Evolutionary conservation across 2,329 filamentous ascomycete genomes (phyloP).

Genomic region (Fusarium sp.): DNA sequence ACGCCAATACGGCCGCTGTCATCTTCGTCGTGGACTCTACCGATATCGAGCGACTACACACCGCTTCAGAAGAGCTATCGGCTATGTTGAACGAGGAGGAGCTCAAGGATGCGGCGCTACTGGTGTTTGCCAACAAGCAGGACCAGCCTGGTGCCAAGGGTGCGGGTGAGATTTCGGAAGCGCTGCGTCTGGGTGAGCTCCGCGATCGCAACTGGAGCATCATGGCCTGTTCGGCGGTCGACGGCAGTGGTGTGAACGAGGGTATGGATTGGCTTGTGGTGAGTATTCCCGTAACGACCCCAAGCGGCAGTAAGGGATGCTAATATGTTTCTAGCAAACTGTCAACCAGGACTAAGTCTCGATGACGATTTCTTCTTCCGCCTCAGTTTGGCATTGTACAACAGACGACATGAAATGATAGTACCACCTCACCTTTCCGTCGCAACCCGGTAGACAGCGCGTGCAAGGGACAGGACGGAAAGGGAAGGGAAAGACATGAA

Average conservation of each 20-base stretch:
- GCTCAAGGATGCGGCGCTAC: slow-evolving; percentile 87
- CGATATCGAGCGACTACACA: slow-evolving; percentile 94
- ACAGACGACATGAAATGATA: slow-evolving; percentile 52
- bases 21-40: slow-evolving; percentile 99
- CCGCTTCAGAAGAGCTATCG: slow-evolving; percentile 89
- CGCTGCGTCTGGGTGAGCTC: slow-evolving; percentile 87
- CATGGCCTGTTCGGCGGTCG: slow-evolving; percentile 95
- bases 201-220: slow-evolving; percentile 99
- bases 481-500: slow-evolving; percentile 26
- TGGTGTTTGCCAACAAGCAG: slow-evolving; percentile 99
- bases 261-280: slow-evolving; percentile 99
- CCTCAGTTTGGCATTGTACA: slow-evolving; percentile 48
- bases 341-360: slow-evolving; percentile 51
- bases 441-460: slow-evolving; percentile 47
- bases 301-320: background rate
- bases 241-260: slow-evolving; percentile 93
- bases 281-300: slow-evolving; percentile 50
- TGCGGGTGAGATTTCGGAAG: slow-evolving; percentile 95
- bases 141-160: slow-evolving; percentile 97
- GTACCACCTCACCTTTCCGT: slow-evolving; percentile 45
- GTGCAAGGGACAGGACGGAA: slow-evolving; percentile 27
- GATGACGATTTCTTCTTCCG: slow-evolving; percentile 35
- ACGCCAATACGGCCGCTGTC: slow-evolving; percentile 97
- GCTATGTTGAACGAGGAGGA: slow-evolving; percentile 99
- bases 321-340: slow-evolving; percentile 51